Conservation (phyloP, 1,139 yeast genomes). For the Sugiyamaella paludigena region DNA sequence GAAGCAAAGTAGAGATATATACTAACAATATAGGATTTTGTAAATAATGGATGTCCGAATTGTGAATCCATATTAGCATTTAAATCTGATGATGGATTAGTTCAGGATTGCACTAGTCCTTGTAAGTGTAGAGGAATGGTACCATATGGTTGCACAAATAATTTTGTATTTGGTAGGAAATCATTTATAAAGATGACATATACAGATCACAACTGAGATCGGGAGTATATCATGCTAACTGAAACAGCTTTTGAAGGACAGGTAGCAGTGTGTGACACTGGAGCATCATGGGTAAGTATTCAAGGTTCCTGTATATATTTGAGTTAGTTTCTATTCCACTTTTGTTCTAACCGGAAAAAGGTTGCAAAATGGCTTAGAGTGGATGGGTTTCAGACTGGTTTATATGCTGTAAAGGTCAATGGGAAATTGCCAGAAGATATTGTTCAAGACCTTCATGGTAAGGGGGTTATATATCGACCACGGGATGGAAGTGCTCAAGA, state of each 20-base stretch:
- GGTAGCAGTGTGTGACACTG: slow-evolving; percentile 85
- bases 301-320: slow-evolving; percentile 18
- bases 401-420: slow-evolving; percentile 86
- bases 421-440: slow-evolving; percentile 91
- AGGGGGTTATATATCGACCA: slow-evolving; percentile 83
- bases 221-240: not conserved
- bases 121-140: slow-evolving; percentile 40
- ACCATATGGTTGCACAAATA: too few relatives aligned
- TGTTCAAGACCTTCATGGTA: slow-evolving; percentile 64
- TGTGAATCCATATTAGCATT: slow-evolving; percentile 83
- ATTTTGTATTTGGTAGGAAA: not conserved
- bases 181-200: too few relatives aligned
- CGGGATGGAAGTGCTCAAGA: slow-evolving; percentile 95
- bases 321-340: too few relatives aligned
- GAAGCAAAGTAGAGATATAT: not conserved
- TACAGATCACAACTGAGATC: too few relatives aligned
- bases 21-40: slow-evolving; percentile 49
- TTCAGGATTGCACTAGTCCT: slow-evolving; percentile 92
- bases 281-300: slow-evolving; percentile 72
- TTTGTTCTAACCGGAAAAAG: not conserved
- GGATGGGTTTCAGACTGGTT: slow-evolving; percentile 83
- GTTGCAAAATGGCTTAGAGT: slow-evolving; percentile 92
- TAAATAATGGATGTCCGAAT: slow-evolving; percentile 92
- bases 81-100: slow-evolving; percentile 79
- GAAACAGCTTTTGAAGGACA: slow-evolving; percentile 76